Conservation (phyloP, 768 basidiomycete species). For the Russula sp. region DNA sequence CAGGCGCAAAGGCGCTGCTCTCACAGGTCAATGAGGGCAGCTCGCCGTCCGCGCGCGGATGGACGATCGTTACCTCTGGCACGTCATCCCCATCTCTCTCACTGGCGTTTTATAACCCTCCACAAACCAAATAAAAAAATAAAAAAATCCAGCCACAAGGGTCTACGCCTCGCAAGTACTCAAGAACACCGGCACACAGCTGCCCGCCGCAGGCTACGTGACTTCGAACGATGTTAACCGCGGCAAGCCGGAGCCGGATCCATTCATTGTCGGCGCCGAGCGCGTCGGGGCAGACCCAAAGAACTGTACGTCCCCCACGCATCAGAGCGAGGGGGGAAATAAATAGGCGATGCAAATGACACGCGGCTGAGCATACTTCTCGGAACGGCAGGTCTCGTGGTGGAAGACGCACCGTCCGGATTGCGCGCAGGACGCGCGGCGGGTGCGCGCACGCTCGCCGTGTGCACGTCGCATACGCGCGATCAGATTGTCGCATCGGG, state of each 20-base stretch:
- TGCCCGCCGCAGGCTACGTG: slow-evolving; percentile 54
- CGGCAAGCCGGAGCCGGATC: slow-evolving; percentile 86
- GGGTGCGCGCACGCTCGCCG: slow-evolving; percentile 69
- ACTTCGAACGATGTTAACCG: slow-evolving; percentile 63
- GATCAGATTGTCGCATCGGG: slow-evolving; percentile 44
- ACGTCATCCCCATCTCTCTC: slow-evolving; percentile 48
- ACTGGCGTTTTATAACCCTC: too few relatives aligned
- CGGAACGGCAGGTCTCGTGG: slow-evolving; percentile 55
- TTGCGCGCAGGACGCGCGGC: slow-evolving; percentile 67
- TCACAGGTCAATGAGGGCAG: slow-evolving; percentile 22
- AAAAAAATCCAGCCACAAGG: slow-evolving; percentile 51
- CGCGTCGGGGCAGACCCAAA: slow-evolving; percentile 46
- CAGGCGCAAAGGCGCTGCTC: slow-evolving; percentile 55
- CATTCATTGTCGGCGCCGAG: slow-evolving; percentile 73
- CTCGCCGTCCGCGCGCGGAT: slow-evolving; percentile 35
- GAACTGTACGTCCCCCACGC: slow-evolving; percentile 41
- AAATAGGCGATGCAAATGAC: not conserved
- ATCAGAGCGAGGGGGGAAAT: not conserved
- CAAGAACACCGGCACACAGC: slow-evolving; percentile 49
- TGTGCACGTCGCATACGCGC: slow-evolving; percentile 71
- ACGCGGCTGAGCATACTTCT: slow-evolving; percentile 4
- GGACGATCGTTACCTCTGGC: slow-evolving; percentile 88
- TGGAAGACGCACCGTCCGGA: slow-evolving; percentile 88
- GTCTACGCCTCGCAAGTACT: slow-evolving; percentile 66
- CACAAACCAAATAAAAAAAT: not conserved